Evolutionary conservation across 257 asterid species (phyloP).

Genomic region (Solanum bulbocastanum): DNA sequence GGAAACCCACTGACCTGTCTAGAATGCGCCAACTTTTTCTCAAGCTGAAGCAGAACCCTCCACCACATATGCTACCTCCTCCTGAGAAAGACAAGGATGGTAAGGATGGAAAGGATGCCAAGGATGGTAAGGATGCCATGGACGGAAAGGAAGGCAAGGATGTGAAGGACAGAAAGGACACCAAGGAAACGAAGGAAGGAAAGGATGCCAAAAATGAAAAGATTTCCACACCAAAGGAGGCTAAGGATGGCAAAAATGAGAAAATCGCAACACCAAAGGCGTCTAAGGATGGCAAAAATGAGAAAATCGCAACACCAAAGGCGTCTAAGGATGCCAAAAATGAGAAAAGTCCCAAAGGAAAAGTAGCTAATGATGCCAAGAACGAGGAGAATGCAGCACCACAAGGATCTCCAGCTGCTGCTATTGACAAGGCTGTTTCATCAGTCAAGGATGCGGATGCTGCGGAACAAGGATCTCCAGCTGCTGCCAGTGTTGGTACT

Average conservation of each 20-base stretch:
- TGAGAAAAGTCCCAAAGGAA: constrained; percentile 2
- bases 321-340: constrained; percentile 5
- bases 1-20: constrained; percentile 80
- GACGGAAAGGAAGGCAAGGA: constrained; percentile 21
- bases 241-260: constrained; percentile 7
- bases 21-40: constrained; percentile 78
- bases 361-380: background rate
- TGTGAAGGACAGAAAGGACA: constrained; percentile 21
- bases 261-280: constrained; percentile 9
- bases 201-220: constrained; percentile 17
- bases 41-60: constrained; percentile 80
- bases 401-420: constrained; percentile 2
- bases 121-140: constrained; percentile 23
- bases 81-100: constrained; percentile 28
- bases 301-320: constrained; percentile 9
- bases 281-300: constrained; percentile 7
- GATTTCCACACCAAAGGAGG: constrained; percentile 7
- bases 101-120: constrained; percentile 21
- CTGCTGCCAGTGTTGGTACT: constrained; percentile 2
- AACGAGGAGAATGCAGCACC: constrained; percentile 1
- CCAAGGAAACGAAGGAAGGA: constrained; percentile 12
- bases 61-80: constrained; percentile 82
- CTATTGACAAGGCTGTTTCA: background rate
- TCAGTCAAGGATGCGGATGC: constrained; percentile 8
- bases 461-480: background rate